phyloP scores from a whole-genome alignment of 2,329 filamentous ascomycete species.

The Sporothrix euskadiensis region DNA sequence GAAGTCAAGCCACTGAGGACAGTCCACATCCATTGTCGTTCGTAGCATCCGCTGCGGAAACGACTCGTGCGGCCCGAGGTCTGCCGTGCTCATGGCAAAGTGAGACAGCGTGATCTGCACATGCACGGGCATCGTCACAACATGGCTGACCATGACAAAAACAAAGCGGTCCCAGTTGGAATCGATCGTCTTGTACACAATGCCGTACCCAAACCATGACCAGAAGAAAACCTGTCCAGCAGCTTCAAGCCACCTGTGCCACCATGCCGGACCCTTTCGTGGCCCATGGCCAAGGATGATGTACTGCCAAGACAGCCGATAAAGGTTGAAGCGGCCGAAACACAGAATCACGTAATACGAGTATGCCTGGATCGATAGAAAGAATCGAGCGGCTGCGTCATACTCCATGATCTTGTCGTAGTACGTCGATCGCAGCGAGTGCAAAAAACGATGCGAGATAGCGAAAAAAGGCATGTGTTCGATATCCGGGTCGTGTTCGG shows the following conservation, averaged over 20 bases:
- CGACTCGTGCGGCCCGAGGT: slow-evolving; percentile 79
- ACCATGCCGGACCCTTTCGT: slow-evolving; percentile 73
- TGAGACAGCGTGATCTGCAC: slow-evolving; percentile 90
- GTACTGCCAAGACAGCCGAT: slow-evolving; percentile 76
- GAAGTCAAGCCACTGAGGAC: slow-evolving; percentile 83
- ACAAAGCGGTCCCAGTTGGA: slow-evolving; percentile 66
- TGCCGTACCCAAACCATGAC: slow-evolving; percentile 81
- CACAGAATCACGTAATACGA: slow-evolving; percentile 80
- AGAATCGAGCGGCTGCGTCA: slow-evolving; percentile 68
- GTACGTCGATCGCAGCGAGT: slow-evolving; percentile 73
- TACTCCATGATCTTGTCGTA: slow-evolving; percentile 80
- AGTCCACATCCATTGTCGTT: slow-evolving; percentile 92
- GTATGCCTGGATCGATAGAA: slow-evolving; percentile 75
- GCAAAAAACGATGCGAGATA: slow-evolving; percentile 77
- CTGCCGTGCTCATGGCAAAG: slow-evolving; percentile 89
- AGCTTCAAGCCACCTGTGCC: slow-evolving; percentile 81
- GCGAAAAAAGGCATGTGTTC: slow-evolving; percentile 88
- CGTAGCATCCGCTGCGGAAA: slow-evolving; percentile 89
- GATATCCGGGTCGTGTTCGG: slow-evolving; percentile 95
- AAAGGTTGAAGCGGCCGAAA: slow-evolving; percentile 85
- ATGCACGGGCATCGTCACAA: slow-evolving; percentile 78
- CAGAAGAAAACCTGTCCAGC: slow-evolving; percentile 78
- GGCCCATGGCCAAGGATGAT: slow-evolving; percentile 70
- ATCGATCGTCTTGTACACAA: slow-evolving; percentile 73
- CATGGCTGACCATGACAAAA: slow-evolving; percentile 78